These are phyloP conservation scores for Laetiporus sulphureus DNA, from an alignment of 1,284 basidiomycete genomes.

Conservation along the genomic window DNA sequence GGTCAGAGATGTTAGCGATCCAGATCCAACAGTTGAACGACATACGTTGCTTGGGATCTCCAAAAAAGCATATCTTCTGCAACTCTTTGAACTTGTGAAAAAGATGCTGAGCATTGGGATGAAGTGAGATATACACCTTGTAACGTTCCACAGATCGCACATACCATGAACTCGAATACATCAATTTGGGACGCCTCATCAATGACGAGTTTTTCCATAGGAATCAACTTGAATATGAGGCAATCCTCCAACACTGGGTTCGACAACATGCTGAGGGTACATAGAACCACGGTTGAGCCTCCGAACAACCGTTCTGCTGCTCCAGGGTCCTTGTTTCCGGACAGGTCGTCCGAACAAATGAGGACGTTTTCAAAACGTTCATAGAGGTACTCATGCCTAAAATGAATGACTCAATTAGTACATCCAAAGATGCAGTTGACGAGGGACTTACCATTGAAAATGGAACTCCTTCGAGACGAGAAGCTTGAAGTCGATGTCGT, in stretches of 20 bases:
- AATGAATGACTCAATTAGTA: slow-evolving; percentile 17
- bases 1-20: neutral
- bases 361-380: slow-evolving; percentile 31
- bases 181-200: slow-evolving; percentile 48
- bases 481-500: slow-evolving; percentile 29
- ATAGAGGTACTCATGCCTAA: slow-evolving; percentile 70
- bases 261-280: slow-evolving; percentile 65
- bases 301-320: slow-evolving; percentile 7
- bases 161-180: slow-evolving; percentile 6
- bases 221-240: slow-evolving; percentile 27
- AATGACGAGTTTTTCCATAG: slow-evolving; percentile 34
- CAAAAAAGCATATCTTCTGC: slow-evolving; percentile 35
- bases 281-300: slow-evolving; percentile 47
- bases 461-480: slow-evolving; percentile 48
- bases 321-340: neutral
- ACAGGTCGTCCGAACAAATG: slow-evolving; percentile 46
- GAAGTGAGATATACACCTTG: neutral
- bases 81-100: slow-evolving; percentile 25
- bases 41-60: slow-evolving; percentile 42
- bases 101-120: slow-evolving; percentile 25
- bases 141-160: neutral
- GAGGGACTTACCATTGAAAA: slow-evolving; percentile 47
- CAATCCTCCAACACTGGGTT: slow-evolving; percentile 19
- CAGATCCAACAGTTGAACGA: neutral
- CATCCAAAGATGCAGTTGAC: too few relatives aligned